Conservation (phyloP, 1,284 basidiomycete species). For the Malassezia psittaci region DNA sequence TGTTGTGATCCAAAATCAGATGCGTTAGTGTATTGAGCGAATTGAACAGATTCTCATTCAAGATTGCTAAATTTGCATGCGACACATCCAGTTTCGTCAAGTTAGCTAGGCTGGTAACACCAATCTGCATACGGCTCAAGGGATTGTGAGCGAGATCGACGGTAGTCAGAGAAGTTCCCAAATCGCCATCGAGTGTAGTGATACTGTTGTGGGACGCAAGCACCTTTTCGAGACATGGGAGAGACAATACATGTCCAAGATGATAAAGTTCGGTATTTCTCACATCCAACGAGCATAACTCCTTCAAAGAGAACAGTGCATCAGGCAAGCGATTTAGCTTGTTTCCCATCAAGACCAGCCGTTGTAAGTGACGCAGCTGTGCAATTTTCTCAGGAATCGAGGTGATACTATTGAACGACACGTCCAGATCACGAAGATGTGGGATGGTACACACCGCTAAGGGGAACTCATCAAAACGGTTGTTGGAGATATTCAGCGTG, state of each 20-base stretch:
- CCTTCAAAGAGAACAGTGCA: conserved; percentile 26
- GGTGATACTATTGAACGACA: conserved; percentile 86
- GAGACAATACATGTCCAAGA: conserved; percentile 29
- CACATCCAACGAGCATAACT: conserved; percentile 37
- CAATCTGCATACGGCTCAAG: conserved; percentile 33
- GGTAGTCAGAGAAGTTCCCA: conserved; percentile 24
- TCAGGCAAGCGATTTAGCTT: conserved; percentile 33
- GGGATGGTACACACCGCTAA: conserved; percentile 64
- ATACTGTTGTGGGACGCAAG: conserved; percentile 41
- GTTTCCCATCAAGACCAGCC: conserved; percentile 40
- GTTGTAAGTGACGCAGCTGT: conserved; percentile 51
- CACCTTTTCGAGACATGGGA: conserved; percentile 32
- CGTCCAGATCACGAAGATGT: conserved; percentile 71
- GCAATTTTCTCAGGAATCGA: conserved; percentile 73
- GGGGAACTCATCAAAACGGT: conserved; percentile 79
- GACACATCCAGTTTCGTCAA: conserved; percentile 79
- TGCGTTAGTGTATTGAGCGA: conserved; percentile 32
- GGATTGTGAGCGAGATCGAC: conserved; percentile 42
- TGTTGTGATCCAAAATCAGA: conserved; percentile 51
- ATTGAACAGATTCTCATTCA: conserved; percentile 56
- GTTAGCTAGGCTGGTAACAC: conserved; percentile 53
- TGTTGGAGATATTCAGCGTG: conserved; percentile 89
- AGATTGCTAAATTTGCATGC: conserved; percentile 73
- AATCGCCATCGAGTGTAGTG: conserved; percentile 33
- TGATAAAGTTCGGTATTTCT: conserved; percentile 38